Percentiles rank a stretch among this genome's conserved stretches.
These are phyloP conservation scores for Mesotaenium endlicherianum DNA, from an alignment of 139 green algal species.

Conservation along the genomic window DNA sequence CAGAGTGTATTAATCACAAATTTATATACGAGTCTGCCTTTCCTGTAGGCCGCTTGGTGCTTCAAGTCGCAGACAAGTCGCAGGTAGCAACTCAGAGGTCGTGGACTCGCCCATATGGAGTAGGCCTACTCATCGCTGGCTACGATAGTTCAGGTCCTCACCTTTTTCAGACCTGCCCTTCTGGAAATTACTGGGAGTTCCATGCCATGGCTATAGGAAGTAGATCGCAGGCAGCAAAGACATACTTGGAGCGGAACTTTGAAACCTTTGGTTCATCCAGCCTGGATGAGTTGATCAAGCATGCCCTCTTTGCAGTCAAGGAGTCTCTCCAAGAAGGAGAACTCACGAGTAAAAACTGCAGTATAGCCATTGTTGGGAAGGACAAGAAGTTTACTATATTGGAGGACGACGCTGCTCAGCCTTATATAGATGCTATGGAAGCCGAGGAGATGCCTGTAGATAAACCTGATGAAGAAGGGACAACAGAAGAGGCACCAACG, in stretches of 20 bases:
- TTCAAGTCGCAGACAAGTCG: conserved; percentile 87
- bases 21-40: conserved; percentile 92
- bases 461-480: neutral
- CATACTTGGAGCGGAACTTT: conserved; percentile 93
- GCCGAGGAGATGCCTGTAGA: conserved; percentile 44
- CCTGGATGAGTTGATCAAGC: conserved; percentile 83
- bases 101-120: conserved; percentile 91
- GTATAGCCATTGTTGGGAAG: conserved; percentile 77
- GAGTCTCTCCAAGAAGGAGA: conserved; percentile 70
- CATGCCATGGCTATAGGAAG: conserved; percentile 92
- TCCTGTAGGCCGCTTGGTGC: conserved; percentile 80
- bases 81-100: conserved; percentile 82
- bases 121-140: conserved; percentile 88
- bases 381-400: conserved; percentile 77
- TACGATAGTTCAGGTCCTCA: conserved; percentile 75
- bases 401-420: conserved; percentile 69
- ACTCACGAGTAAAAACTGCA: conserved; percentile 79
- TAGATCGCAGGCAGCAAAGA: conserved; percentile 91
- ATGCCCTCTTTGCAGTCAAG: conserved; percentile 59
- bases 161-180: conserved; percentile 86
- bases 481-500: neutral
- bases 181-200: conserved; percentile 97
- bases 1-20: conserved; percentile 92
- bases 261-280: conserved; percentile 69
- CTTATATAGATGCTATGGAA: conserved; percentile 61